Evolutionary conservation across 495 filamentous ascomycete species (phyloP), one percentile per base, ranked within the genome.

Genomic region (Penicillium canariense): DNA sequence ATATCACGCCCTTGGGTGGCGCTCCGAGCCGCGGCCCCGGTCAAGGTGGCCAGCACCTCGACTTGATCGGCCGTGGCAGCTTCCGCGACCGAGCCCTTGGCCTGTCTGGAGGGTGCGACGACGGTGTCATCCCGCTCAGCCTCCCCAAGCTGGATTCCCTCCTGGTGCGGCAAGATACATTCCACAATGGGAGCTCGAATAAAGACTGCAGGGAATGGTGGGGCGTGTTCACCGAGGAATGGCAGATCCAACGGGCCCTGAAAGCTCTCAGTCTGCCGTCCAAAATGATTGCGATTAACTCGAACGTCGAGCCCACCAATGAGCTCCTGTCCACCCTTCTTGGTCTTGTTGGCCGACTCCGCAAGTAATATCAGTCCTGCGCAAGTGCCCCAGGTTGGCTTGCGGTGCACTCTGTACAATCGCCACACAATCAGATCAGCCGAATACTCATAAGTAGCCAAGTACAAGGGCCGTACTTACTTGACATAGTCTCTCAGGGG

Each of bases 111-210:
- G 10, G 88, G 88, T 23, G 88, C 88, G 47, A 87, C 74, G 14
- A 92, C 77, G 4, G 81, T 87, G n/a, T 80, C 82, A 3, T 81
- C 80, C 23, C 71, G 60, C n/a, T 66, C 50, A 5, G 59, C 69
- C 61, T 86, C 83, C 28, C 62, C 77, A 15, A 58, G 58, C 63
- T 84, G 83, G 5, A 77, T 69, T 7, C 77, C 83, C 7, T 73
- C 54, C 8, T 80, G 69, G 48, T 78, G 70, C 4, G 81, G 78
- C 35, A 97, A 68, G 3, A 98, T 73, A 55, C 84, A 85, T 71
- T 97, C 92, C 1, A 98, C 95, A 2, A 97, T 84, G 0, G 94
- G 94, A 15, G 94, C 95, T 1, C 94, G 81, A 54, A 98, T 98
- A 68, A 98, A 98, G 27, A 98, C 87, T 0, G 85, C 89, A 15